Evolutionary conservation across 73 alveolate genomes (phyloP).

Genomic region (Paramecium sonneborni): DNA sequence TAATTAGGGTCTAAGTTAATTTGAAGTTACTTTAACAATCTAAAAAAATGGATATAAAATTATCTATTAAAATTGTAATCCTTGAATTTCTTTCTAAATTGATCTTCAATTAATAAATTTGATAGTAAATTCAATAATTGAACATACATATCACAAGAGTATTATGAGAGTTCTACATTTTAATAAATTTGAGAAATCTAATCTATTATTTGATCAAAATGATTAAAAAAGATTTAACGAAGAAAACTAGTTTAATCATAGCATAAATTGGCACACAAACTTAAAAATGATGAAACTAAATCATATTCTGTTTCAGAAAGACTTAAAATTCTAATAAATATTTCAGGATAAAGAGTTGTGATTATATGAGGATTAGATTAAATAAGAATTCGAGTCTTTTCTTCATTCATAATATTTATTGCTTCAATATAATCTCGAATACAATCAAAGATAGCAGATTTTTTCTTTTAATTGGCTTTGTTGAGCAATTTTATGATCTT

Average conservation of each 20-base stretch:
- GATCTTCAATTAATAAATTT: conserved; percentile 56
- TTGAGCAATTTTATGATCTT: neutral
- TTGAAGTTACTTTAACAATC: neutral
- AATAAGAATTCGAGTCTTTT: conserved; percentile 3
- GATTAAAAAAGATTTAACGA: neutral
- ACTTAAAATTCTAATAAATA: neutral
- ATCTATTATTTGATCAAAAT: neutral
- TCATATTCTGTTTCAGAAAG: neutral
- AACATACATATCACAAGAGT: neutral
- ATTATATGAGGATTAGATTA: neutral
- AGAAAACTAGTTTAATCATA: conserved; percentile 3
- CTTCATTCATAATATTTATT: conserved; percentile 19
- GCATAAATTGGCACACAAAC: conserved; percentile 18
- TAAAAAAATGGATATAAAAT: neutral
- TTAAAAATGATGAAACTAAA: neutral
- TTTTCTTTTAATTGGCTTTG: neutral
- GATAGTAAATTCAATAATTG: conserved; percentile 32
- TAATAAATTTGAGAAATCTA: neutral
- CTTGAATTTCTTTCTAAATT: conserved; percentile 15
- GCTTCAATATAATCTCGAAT: conserved; percentile 24
- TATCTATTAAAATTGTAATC: conserved; percentile 2
- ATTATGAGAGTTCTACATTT: neutral
- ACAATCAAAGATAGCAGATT: neutral
- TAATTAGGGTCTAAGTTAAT: neutral
- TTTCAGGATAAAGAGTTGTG: conserved; percentile 5